Evolutionary conservation across 495 filamentous ascomycete genomes (phyloP).

Genomic region (Penicillium mononematosum): DNA sequence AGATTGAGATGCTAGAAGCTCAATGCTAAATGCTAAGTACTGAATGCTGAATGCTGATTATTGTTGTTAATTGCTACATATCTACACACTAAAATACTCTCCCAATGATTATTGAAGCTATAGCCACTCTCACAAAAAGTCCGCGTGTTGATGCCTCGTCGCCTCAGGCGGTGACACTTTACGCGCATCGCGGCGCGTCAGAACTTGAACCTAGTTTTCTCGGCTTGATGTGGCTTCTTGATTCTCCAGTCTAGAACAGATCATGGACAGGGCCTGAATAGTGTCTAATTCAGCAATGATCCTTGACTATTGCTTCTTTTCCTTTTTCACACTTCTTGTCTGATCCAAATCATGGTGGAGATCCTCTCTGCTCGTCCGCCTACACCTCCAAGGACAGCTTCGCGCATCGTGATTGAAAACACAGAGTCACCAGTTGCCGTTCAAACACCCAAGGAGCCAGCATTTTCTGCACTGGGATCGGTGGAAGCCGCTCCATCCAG

Average conservation of each 20-base stretch:
- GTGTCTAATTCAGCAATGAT: slow-evolving; percentile 32
- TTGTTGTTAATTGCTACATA: not conserved
- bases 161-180: slow-evolving; percentile 42
- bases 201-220: slow-evolving; percentile 26
- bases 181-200: slow-evolving; percentile 43
- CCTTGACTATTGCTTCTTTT: slow-evolving; percentile 16
- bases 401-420: slow-evolving; percentile 34
- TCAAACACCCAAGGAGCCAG: slow-evolving; percentile 51
- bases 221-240: slow-evolving; percentile 10
- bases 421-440: slow-evolving; percentile 34
- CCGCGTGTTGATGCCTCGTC: slow-evolving; percentile 19
- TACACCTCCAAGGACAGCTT: slow-evolving; percentile 61
- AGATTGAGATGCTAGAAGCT: not conserved
- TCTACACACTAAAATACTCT: not conserved
- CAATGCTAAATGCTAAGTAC: not conserved
- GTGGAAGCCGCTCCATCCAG: slow-evolving; percentile 33
- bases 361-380: slow-evolving; percentile 57
- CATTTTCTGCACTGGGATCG: slow-evolving; percentile 44
- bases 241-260: slow-evolving; percentile 12
- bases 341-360: slow-evolving; percentile 50
- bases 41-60: not conserved
- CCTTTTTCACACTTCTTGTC: slow-evolving; percentile 14
- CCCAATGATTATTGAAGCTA: not conserved
- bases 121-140: not conserved
- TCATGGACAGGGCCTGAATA: slow-evolving; percentile 20